A percentile compares a stretch with the other conserved stretches of the same genome.
Evolutionary conservation across 345 rosid genomes (phyloP).

Genomic region (Erodium maritimum): DNA sequence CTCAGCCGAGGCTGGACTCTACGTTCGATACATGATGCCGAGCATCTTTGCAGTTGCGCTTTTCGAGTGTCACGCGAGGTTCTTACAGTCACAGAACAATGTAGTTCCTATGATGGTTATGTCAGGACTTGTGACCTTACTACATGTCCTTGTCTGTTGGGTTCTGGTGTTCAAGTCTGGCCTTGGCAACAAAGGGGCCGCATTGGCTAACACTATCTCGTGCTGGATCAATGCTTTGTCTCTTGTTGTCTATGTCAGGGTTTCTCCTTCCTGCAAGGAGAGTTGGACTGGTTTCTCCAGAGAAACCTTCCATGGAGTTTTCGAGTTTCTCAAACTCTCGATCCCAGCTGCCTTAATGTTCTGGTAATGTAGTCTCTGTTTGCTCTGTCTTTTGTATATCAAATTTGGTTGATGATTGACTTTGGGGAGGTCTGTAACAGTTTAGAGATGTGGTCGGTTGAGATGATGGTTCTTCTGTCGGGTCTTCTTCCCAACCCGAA

Average conservation of each 20-base stretch:
- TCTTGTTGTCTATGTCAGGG: constrained; percentile 17
- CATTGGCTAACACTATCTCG: constrained; percentile 31
- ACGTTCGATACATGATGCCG: constrained; percentile 32
- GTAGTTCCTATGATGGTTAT: constrained; percentile 34
- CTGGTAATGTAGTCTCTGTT: not conserved
- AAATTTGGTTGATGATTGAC: too few species aligned
- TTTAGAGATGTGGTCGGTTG: constrained; percentile 37
- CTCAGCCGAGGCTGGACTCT: constrained; percentile 26
- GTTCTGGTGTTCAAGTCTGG: constrained; percentile 25
- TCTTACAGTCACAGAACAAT: constrained; percentile 38
- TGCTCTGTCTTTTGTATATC: too few species aligned
- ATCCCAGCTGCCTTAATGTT: not conserved
- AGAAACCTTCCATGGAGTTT: not conserved
- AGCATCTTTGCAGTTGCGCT: constrained; percentile 27
- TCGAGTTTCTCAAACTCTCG: not conserved
- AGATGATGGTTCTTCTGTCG: constrained; percentile 25
- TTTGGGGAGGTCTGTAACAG: constrained; percentile 9
- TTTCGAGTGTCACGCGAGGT: constrained; percentile 31
- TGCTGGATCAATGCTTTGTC: constrained; percentile 24
- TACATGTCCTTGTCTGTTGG: constrained; percentile 37
- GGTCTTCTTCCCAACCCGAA: constrained; percentile 39
- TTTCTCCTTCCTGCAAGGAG: not conserved
- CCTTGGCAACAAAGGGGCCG: constrained; percentile 43
- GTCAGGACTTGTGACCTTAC: constrained; percentile 26
- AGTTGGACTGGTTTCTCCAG: not conserved